Percentiles rank a stretch among this genome's conserved stretches.
Conservation (phyloP, 371 early-diverging fungal genomes). For the Chytridium lagenaria region DNA sequence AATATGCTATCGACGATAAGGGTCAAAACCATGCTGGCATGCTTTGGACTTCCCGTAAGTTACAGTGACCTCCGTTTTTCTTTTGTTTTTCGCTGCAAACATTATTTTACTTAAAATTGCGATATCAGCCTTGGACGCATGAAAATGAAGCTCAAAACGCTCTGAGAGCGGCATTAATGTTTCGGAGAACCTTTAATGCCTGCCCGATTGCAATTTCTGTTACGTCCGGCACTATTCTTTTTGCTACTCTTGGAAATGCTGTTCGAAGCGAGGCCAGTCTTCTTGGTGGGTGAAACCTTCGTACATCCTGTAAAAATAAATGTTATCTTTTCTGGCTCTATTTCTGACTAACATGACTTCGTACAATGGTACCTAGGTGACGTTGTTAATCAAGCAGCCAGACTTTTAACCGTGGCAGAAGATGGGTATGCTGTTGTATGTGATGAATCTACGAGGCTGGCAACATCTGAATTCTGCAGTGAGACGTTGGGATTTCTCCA, state of each 20-base stretch:
- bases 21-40: slow-evolving; percentile 27
- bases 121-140: slow-evolving; percentile 17
- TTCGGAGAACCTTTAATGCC: not conserved
- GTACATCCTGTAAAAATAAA: not conserved
- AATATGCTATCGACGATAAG: slow-evolving; percentile 16
- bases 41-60: slow-evolving; percentile 22
- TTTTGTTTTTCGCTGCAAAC: too few relatives aligned
- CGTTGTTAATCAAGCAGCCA: slow-evolving; percentile 6
- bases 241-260: not conserved
- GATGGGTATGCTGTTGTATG: not conserved
- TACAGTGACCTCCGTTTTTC: too few relatives aligned
- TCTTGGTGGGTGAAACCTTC: not conserved
- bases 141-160: not conserved
- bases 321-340: not conserved
- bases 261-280: slow-evolving; percentile 12
- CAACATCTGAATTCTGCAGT: not conserved
- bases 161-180: not conserved
- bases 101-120: not conserved
- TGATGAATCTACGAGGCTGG: not conserved
- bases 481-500: not conserved
- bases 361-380: slow-evolving; percentile 4
- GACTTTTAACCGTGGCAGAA: not conserved
- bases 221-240: slow-evolving; percentile 11
- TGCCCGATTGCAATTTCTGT: not conserved
- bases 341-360: not conserved